Conservation (phyloP, 345 rosid genomes). For the Sapria himalayana region DNA sequence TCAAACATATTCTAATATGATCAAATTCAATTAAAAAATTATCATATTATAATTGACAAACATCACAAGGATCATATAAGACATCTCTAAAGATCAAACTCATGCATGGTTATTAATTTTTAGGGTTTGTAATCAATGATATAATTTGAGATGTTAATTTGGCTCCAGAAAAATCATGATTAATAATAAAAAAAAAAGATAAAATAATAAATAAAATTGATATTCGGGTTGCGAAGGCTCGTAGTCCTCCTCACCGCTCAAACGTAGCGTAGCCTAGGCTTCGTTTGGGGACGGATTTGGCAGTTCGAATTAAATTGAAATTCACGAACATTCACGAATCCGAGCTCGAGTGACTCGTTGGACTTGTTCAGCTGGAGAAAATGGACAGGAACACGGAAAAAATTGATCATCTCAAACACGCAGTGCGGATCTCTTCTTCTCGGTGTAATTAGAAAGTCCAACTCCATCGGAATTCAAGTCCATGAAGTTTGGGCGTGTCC, state of each 20-base stretch:
- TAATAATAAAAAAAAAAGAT: neutral
- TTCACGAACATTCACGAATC: slow-evolving; percentile 17
- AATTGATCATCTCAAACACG: neutral
- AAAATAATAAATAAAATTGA: neutral
- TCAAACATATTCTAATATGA: too few relatives aligned
- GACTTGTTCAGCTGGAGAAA: slow-evolving; percentile 12
- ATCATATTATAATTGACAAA: too few relatives aligned
- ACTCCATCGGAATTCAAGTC: slow-evolving; percentile 3
- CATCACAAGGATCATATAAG: too few relatives aligned
- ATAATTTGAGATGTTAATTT: too few relatives aligned
- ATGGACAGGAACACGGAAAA: neutral
- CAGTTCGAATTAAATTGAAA: slow-evolving; percentile 8
- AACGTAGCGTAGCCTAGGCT: too few relatives aligned
- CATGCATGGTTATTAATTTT: too few relatives aligned
- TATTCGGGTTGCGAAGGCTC: too few relatives aligned
- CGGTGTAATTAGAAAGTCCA: neutral
- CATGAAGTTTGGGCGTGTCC: neutral
- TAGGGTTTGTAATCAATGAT: too few relatives aligned
- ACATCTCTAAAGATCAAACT: too few relatives aligned
- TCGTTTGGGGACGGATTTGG: slow-evolving; percentile 27
- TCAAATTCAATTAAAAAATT: too few relatives aligned
- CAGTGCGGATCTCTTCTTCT: slow-evolving; percentile 1
- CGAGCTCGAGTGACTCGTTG: slow-evolving; percentile 17
- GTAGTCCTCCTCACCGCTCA: too few relatives aligned
- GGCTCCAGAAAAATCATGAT: too few relatives aligned